Evolutionary conservation across 164 flowering plant genomes (phyloP).

Genomic region (Aristolochia californica): DNA sequence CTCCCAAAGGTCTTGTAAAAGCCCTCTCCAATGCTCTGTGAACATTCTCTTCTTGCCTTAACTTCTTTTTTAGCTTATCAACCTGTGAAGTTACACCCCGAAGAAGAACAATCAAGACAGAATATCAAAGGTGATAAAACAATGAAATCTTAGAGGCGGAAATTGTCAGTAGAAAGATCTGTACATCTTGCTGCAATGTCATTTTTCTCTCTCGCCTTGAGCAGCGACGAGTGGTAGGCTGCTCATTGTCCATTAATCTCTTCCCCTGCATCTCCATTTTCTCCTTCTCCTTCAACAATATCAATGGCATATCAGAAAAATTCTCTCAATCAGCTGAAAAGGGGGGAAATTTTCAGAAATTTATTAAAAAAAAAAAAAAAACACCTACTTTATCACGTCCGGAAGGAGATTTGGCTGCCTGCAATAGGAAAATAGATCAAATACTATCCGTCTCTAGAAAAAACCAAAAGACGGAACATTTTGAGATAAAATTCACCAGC

Average conservation of each 20-base stretch:
- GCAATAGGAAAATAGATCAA: not conserved
- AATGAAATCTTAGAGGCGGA: not conserved
- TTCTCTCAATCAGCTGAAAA: not conserved
- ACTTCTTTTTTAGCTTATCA: conserved; percentile 75
- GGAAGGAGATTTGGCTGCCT: conserved; percentile 2
- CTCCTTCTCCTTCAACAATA: conserved; percentile 21
- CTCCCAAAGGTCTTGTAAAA: conserved; percentile 75
- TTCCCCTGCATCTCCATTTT: conserved; percentile 36
- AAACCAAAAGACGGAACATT: not conserved
- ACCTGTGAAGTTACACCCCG: conserved; percentile 36
- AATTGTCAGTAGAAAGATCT: not conserved
- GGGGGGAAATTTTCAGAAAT: no score
- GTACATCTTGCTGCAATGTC: conserved; percentile 80
- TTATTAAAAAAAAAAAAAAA: conserved; percentile 6
- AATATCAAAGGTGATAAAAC: not conserved
- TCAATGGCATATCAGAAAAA: not conserved
- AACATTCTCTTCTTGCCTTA: conserved; percentile 77
- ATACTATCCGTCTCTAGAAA: not conserved
- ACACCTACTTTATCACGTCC: conserved; percentile 4
- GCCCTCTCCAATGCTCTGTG: conserved; percentile 89
- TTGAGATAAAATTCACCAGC: not conserved
- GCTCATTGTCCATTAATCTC: conserved; percentile 19
- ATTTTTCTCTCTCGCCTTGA: conserved; percentile 52
- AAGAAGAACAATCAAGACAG: not conserved
- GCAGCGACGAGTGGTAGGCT: conserved; percentile 22